Evolutionary conservation across 2,329 filamentous ascomycete species (phyloP).

Genomic region (Aspergillaceae sp.): DNA sequence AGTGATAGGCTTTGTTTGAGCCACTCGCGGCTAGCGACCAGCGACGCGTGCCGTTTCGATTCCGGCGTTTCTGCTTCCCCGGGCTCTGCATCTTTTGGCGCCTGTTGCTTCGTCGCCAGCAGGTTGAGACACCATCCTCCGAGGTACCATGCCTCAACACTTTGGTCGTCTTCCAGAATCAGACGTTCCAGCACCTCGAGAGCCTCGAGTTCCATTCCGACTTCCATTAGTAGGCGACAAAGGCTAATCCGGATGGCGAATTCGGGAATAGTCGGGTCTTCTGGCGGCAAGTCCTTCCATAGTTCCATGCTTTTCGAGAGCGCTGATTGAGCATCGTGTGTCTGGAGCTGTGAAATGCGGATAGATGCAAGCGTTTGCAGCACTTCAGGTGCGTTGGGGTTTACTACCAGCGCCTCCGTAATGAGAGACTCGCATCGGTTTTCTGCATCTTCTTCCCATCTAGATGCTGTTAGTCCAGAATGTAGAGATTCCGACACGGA

Average conservation of each 20-base stretch:
- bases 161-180: conserved; percentile 80
- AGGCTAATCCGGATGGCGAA: conserved; percentile 81
- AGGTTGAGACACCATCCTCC: conserved; percentile 89
- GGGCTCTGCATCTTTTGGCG: conserved; percentile 26
- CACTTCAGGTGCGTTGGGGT: conserved; percentile 74
- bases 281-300: conserved; percentile 70
- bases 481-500: background rate
- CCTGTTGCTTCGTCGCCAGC: conserved; percentile 41
- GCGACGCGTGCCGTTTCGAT: conserved; percentile 52
- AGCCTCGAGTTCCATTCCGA: conserved; percentile 74
- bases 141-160: conserved; percentile 94
- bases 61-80: conserved; percentile 29
- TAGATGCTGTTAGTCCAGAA: conserved; percentile 17
- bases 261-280: conserved; percentile 66
- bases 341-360: conserved; percentile 74
- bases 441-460: conserved; percentile 82
- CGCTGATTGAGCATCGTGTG: conserved; percentile 71
- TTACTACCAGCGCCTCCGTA: conserved; percentile 80
- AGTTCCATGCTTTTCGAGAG: conserved; percentile 69
- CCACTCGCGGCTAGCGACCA: conserved; percentile 73
- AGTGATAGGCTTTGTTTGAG: conserved; percentile 70
- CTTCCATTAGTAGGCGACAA: conserved; percentile 79
- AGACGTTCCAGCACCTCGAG: conserved; percentile 76
- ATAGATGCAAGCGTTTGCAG: conserved; percentile 93
- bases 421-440: conserved; percentile 76